phyloP scores from a whole-genome alignment of 495 filamentous ascomycete species.

The Penicillium daleae region DNA sequence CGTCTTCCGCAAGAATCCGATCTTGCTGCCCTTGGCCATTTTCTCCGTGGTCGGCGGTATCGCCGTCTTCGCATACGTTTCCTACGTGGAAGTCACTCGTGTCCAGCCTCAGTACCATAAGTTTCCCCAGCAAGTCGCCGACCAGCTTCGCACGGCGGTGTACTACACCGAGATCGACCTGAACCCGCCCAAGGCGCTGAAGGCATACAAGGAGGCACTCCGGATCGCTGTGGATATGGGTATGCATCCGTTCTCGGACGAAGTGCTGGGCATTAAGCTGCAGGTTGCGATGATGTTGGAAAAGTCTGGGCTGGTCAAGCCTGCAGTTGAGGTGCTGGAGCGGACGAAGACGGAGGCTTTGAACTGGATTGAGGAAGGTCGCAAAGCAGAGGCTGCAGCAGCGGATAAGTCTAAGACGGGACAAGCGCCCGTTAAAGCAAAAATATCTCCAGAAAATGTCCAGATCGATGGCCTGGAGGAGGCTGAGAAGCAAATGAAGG shows the following conservation, averaged over 20 bases:
- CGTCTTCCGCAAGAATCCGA: constrained; percentile 53
- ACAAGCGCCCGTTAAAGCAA: constrained; percentile 21
- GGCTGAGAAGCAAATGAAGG: constrained; percentile 36
- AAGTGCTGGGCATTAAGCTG: constrained; percentile 86
- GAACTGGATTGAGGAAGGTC: constrained; percentile 59
- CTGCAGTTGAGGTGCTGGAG: constrained; percentile 75
- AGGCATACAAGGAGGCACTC: constrained; percentile 80
- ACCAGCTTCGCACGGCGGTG: constrained; percentile 79
- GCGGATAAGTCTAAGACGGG: constrained; percentile 31
- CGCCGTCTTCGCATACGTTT: constrained; percentile 41
- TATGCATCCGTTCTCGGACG: constrained; percentile 87
- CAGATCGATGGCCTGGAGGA: constrained; percentile 31
- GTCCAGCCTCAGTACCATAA: constrained; percentile 67
- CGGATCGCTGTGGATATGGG: constrained; percentile 66
- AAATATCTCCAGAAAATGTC: constrained; percentile 25
- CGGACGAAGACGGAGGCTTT: constrained; percentile 51
- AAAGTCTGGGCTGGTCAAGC: constrained; percentile 64
- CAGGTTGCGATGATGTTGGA: constrained; percentile 79
- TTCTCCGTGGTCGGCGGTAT: constrained; percentile 50
- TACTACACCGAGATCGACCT: constrained; percentile 79
- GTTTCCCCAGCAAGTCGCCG: constrained; percentile 79
- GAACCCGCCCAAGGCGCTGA: constrained; percentile 73
- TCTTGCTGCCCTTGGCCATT: constrained; percentile 52
- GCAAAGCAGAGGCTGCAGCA: constrained; percentile 40
- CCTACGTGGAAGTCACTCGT: constrained; percentile 68